phyloP scores from a whole-genome alignment of 148 eudicot genomes.

The Cornus suecica region DNA sequence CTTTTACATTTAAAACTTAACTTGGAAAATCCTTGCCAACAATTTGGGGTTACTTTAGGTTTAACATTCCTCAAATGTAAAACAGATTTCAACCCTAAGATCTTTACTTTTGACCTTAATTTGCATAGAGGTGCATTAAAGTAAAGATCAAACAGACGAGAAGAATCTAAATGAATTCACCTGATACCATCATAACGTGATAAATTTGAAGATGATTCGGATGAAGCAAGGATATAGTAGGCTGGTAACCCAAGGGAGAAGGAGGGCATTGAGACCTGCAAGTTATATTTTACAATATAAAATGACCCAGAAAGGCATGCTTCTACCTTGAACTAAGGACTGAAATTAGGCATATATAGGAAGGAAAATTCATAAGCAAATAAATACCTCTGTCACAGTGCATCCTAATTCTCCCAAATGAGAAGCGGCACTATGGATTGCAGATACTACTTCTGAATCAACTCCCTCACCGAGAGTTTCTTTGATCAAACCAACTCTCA shows the following conservation, averaged over 20 bases:
- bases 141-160: not conserved
- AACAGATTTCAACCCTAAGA: too few relatives aligned
- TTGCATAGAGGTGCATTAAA: not conserved
- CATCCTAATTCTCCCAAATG: slow-evolving; percentile 93
- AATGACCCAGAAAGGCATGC: not conserved
- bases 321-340: not conserved
- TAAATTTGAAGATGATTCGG: slow-evolving; percentile 94
- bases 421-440: slow-evolving; percentile 65
- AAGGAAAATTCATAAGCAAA: slow-evolving; percentile 10
- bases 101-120: not conserved
- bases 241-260: slow-evolving; percentile 97
- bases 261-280: slow-evolving; percentile 91
- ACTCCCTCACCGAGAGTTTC: slow-evolving; percentile 93
- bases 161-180: slow-evolving; percentile 26
- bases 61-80: not conserved
- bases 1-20: not conserved
- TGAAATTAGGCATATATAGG: not conserved
- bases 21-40: too few relatives aligned
- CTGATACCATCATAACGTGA: slow-evolving; percentile 94
- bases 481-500: slow-evolving; percentile 80
- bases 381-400: slow-evolving; percentile 69
- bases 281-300: not conserved
- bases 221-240: slow-evolving; percentile 91
- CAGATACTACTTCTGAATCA: slow-evolving; percentile 64
- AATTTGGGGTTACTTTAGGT: too few relatives aligned